A percentile compares a stretch with the other conserved stretches of the same genome.
Conservation (phyloP, 2,329 filamentous ascomycete genomes). For the Alternaria consortialis region DNA sequence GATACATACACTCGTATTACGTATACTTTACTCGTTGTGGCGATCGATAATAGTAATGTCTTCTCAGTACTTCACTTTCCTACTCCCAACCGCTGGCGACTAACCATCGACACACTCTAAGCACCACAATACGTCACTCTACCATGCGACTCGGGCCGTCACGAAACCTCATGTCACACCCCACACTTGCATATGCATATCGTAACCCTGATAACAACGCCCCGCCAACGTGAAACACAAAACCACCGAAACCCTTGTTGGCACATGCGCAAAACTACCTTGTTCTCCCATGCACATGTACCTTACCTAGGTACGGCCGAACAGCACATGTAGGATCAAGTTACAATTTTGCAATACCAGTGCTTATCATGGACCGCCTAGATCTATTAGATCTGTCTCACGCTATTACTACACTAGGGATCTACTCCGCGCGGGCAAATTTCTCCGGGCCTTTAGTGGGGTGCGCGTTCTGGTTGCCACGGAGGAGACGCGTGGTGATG, state of each 20-base stretch:
- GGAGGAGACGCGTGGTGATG: neutral
- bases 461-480: neutral
- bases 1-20: neutral
- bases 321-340: neutral
- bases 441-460: slow-evolving; percentile 1
- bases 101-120: neutral
- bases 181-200: neutral
- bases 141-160: neutral
- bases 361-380: neutral
- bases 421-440: neutral
- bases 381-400: neutral
- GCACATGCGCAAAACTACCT: neutral
- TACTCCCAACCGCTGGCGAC: neutral
- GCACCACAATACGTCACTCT: neutral
- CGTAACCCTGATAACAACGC: neutral
- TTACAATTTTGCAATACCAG: neutral
- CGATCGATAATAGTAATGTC: neutral
- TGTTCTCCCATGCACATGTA: neutral
- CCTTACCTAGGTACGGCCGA: neutral
- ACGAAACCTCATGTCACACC: neutral
- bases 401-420: neutral
- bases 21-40: neutral
- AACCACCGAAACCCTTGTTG: neutral
- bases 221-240: neutral
- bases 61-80: neutral